phyloP scores from a whole-genome alignment of 2,329 filamentous ascomycete genomes.

The Aureobasidium pullulans region DNA sequence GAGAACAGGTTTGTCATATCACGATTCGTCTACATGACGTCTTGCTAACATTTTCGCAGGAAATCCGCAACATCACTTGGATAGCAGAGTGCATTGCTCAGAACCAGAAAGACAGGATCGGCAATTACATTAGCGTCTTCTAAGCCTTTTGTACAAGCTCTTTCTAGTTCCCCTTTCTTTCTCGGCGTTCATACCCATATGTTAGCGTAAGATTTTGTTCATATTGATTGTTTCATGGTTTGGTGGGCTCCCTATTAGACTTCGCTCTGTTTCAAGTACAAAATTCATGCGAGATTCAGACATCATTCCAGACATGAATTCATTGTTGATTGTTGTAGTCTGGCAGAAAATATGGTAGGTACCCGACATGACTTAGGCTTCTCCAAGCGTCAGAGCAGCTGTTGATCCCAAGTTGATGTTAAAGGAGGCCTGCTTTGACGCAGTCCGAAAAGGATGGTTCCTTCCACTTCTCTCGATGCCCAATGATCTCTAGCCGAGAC shows the following conservation, averaged over 20 bases:
- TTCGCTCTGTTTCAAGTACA: neutral
- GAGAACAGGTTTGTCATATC: conserved; percentile 73
- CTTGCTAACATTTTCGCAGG: conserved; percentile 47
- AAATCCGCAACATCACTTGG: conserved; percentile 99
- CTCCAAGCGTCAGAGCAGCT: no score
- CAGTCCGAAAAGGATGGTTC: neutral
- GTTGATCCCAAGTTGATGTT: no score
- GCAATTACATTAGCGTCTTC: conserved; percentile 98
- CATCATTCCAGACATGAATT: no score
- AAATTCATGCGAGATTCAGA: neutral
- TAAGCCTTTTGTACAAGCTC: conserved; percentile 30
- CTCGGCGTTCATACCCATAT: conserved; percentile 16
- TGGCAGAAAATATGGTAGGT: no score
- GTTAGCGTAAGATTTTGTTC: conserved; percentile 16
- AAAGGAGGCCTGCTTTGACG: no score
- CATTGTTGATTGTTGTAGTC: no score
- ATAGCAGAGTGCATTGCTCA: conserved; percentile 99
- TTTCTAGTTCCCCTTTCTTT: neutral
- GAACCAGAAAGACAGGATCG: conserved; percentile 98
- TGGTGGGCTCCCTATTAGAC: neutral
- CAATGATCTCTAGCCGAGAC: neutral
- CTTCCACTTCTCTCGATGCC: neutral
- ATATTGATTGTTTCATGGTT: conserved; percentile 5
- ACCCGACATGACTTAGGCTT: no score
- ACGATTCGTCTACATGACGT: neutral